A percentile compares a stretch with the other conserved stretches of the same genome.
Conservation (phyloP, 208 protist genomes). For the Acanthamoeba healyi region DNA sequence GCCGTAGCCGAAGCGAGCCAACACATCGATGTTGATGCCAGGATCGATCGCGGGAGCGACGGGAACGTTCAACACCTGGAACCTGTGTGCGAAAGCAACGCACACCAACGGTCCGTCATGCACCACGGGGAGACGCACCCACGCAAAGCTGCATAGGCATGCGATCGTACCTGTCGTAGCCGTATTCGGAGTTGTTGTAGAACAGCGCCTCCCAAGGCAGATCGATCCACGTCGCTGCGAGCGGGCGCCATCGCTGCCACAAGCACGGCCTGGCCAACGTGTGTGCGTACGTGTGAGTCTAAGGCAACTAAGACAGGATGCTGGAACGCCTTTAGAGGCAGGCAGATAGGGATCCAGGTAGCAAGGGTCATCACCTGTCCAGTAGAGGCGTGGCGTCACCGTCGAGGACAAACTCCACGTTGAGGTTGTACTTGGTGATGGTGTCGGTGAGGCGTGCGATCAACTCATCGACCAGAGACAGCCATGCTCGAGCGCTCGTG, state of each 20-base stretch:
- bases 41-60: not conserved
- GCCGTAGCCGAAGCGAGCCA: not conserved
- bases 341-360: not conserved
- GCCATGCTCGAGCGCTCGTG: not conserved
- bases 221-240: conserved; percentile 72
- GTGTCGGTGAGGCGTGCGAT: not conserved
- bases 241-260: conserved; percentile 7
- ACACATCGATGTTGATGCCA: not conserved
- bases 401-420: conserved; percentile 74
- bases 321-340: not conserved
- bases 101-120: too few species aligned
- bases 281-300: too few species aligned
- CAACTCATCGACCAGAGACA: conserved; percentile 44
- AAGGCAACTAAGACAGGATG: too few species aligned
- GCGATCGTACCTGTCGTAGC: conserved; percentile 61
- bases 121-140: too few species aligned
- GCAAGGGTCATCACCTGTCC: not conserved
- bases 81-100: too few species aligned
- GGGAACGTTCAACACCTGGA: not conserved
- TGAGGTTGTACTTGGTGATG: not conserved
- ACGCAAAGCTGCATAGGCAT: too few species aligned
- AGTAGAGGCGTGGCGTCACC: conserved; percentile 26
- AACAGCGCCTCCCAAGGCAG: conserved; percentile 17
- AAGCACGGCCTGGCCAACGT: conserved; percentile 72
- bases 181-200: conserved; percentile 20